Base-by-base conservation (phyloP, 1,284 basidiomycete species). In the Cryptococcus depauperatus region DNA sequence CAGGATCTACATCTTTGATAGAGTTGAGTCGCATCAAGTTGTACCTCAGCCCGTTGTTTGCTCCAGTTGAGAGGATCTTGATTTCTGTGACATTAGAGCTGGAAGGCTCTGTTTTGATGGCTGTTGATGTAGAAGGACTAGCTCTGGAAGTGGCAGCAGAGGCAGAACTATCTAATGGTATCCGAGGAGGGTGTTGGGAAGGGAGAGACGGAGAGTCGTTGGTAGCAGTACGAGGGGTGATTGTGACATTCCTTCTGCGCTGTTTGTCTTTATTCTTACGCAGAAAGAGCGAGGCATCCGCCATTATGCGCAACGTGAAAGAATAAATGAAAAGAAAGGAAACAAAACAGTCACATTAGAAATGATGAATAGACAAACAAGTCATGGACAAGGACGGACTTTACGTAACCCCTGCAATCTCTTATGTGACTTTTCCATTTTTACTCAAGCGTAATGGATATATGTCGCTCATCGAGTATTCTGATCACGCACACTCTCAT, bases 1-100 rank as follows among this genome's bases (percentile, higher is more conserved):
- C 48, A 13, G 64, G 64, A 46, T 67, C 62, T 29, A 61, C 51
- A 11, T 61, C 59, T 9, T 52, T 50, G 18, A 27, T 28, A 34
- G 49, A 44, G 43, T 64, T 65, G 21, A 69, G 22, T 41, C 59
- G 55, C 62, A 68, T 66, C 9, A 69, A 32, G 37, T 64, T 68
- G 57, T 51, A 66, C 22, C 67, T 57, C 33, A 56, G 46, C 0
- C 54, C 56, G 2, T 42, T 30, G 37, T 41, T 43, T 4, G 57
- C 43, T 5, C 48, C 48, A 9, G 54, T 38, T 4, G 65, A 68
- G 48, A 56, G 54, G 30, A 69, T 65, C 49, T 63, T 62, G 49
- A 67, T 57, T 43, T 62, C 60, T 32, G 56, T 48, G 21, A 64
- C 38, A 10, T 34, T 25, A 18, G 29, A 38, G 38, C 28, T 35